Evolutionary conservation across 441 rosid genomes (phyloP).

Genomic region (Adansonia madagascariensis): DNA sequence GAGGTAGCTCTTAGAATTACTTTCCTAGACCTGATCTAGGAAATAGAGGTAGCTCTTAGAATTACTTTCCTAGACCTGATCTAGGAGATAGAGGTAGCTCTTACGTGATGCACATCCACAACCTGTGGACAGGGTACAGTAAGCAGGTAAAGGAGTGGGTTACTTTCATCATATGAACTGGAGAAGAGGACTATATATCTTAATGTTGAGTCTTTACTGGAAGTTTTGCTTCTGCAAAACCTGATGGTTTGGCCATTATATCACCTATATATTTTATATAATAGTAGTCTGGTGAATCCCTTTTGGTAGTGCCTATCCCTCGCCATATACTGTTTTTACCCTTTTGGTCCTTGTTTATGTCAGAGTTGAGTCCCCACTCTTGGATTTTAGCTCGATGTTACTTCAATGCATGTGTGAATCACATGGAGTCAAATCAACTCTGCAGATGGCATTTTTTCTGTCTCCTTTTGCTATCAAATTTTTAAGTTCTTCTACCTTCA

Average conservation of each 20-base stretch:
- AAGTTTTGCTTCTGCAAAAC: background rate
- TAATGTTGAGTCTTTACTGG: background rate
- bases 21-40: too few species aligned
- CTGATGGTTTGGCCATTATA: background rate
- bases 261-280: background rate
- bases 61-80: too few species aligned
- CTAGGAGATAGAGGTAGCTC: too few species aligned
- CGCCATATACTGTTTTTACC: background rate
- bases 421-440: background rate
- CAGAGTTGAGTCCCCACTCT: background rate
- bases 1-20: background rate
- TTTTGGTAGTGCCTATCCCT: background rate
- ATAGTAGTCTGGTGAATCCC: background rate
- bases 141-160: background rate
- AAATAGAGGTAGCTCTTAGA: too few species aligned
- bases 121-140: background rate
- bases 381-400: background rate
- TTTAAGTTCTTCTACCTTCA: too few species aligned
- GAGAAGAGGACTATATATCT: background rate
- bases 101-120: background rate
- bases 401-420: background rate
- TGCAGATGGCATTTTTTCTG: background rate
- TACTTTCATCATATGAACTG: background rate
- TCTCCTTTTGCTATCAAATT: background rate
- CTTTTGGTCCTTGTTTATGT: background rate